Evolutionary conservation across 768 basidiomycete genomes (phyloP), one percentile per base, ranked within the genome.

Genomic region (Agrocybe praecox): DNA sequence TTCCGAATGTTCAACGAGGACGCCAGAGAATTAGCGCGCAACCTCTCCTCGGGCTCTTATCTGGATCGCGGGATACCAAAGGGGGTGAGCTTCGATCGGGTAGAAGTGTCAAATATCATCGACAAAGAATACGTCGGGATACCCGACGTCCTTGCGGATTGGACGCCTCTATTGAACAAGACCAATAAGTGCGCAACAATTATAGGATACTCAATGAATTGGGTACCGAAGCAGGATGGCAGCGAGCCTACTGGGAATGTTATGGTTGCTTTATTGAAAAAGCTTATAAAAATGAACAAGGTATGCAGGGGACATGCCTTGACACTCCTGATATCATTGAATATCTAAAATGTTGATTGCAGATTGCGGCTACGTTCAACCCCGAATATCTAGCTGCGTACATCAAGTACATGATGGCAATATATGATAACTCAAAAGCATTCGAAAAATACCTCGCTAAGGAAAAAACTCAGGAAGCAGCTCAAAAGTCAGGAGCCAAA

Each of bases 121-220:
- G 80, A 83, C 52, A 48, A 44, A 11, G 72, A 76, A 15, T 80
- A 80, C 43, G 70, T 72, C 21, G 80, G 80, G 11, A 65, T 78
- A 11, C 55, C 51, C 15, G 26, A 48, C 1, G 70, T 78, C 17
- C 58, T 79, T 10, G 53, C 60, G 6, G 40, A 60, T 2, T 81
- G 80, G 81, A 67, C 64, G 0, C 71, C 75, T 10, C 52, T 80
- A 4, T 69, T 83, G 15, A 58, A 61, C n/a, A 57, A 63, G 6
- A 72, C 63, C 17, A 49, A 53, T 14, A 47, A 59, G 32, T n/a
- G n/a, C n/a, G 72, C 78, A 5, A 57, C 74, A 0, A 63, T 82
- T 6, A 58, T 79, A 6, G 77, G 74, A 15, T 76, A 77, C 53
- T 80, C 76, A 53, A 78, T 82, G 80, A 82, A 82, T 53, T 82